These are phyloP conservation scores for Phytophthora sp. DNA, from an alignment of 352 stramenopile genomes.

Conservation along the genomic window DNA sequence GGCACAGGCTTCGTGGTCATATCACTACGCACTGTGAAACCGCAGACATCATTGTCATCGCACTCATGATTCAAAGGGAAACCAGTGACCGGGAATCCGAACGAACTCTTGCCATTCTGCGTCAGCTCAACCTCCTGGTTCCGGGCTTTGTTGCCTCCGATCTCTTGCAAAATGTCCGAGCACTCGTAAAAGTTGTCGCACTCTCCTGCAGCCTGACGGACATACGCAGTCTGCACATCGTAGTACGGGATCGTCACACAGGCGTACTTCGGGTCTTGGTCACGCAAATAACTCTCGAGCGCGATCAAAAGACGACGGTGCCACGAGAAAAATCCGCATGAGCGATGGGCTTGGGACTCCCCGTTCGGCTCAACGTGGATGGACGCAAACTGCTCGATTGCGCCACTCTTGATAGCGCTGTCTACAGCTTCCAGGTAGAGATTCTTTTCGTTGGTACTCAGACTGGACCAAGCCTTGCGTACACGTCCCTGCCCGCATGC, in stretches of 20 bases:
- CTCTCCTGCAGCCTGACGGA: constrained; percentile 35
- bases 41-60: constrained; percentile 40
- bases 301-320: constrained; percentile 60
- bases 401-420: constrained; percentile 43
- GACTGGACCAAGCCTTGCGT: constrained; percentile 46
- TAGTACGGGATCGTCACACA: constrained; percentile 73
- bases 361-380: constrained; percentile 50
- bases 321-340: constrained; percentile 66
- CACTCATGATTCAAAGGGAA: constrained; percentile 33
- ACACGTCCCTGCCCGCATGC: constrained; percentile 39
- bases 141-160: constrained; percentile 37
- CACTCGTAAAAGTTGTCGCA: constrained; percentile 58
- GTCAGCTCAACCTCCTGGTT: constrained; percentile 6
- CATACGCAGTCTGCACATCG: constrained; percentile 65
- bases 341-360: constrained; percentile 47
- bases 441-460: constrained; percentile 40
- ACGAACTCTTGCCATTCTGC: constrained; percentile 33
- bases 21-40: constrained; percentile 40
- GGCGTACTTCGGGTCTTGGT: constrained; percentile 46
- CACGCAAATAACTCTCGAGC: constrained; percentile 59
- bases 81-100: constrained; percentile 29
- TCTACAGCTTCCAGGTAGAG: constrained; percentile 55
- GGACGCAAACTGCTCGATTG: constrained; percentile 47
- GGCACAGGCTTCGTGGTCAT: constrained; percentile 36
- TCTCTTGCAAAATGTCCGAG: constrained; percentile 49